Percentiles rank a stretch among this genome's conserved stretches.
Conservation (phyloP, 495 filamentous ascomycete genomes). For the Usnea hakonensis region DNA sequence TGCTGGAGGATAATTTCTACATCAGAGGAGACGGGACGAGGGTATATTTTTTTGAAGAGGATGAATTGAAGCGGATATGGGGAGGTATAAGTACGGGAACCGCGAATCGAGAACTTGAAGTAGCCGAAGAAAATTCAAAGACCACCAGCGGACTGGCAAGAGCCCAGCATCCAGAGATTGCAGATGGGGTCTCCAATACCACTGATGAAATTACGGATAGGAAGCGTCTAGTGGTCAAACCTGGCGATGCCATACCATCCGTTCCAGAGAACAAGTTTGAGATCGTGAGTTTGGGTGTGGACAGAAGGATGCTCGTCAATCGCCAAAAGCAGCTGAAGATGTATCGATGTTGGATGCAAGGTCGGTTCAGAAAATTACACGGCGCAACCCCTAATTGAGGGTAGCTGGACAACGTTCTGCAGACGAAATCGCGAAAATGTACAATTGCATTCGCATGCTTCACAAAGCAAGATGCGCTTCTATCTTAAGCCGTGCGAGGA, state of each 20-base stretch:
- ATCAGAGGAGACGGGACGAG: conserved; percentile 90
- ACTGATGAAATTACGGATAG: conserved; percentile 21
- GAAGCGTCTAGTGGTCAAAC: conserved; percentile 23
- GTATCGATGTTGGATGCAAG: conserved; percentile 97
- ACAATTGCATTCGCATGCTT: background rate
- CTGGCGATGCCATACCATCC: background rate
- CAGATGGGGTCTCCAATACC: background rate
- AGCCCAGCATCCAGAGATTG: background rate
- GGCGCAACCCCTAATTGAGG: conserved; percentile 1
- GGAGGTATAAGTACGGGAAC: conserved; percentile 37
- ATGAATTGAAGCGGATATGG: conserved; percentile 77
- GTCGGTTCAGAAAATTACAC: conserved; percentile 66
- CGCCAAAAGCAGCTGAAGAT: conserved; percentile 85
- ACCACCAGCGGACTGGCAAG: background rate
- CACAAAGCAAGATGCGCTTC: background rate
- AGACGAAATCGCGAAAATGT: background rate
- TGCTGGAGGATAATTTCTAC: conserved; percentile 94
- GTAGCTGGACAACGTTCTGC: background rate
- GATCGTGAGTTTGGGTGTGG: conserved; percentile 67
- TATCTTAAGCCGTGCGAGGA: background rate
- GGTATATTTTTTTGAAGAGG: conserved; percentile 92
- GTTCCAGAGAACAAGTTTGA: conserved; percentile 43
- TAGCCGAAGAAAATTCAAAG: conserved; percentile 9
- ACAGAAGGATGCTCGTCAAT: conserved; percentile 86
- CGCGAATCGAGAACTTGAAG: conserved; percentile 18